Conservation (phyloP, 495 filamentous ascomycete genomes). For the Xanthoparmelia taractica region DNA sequence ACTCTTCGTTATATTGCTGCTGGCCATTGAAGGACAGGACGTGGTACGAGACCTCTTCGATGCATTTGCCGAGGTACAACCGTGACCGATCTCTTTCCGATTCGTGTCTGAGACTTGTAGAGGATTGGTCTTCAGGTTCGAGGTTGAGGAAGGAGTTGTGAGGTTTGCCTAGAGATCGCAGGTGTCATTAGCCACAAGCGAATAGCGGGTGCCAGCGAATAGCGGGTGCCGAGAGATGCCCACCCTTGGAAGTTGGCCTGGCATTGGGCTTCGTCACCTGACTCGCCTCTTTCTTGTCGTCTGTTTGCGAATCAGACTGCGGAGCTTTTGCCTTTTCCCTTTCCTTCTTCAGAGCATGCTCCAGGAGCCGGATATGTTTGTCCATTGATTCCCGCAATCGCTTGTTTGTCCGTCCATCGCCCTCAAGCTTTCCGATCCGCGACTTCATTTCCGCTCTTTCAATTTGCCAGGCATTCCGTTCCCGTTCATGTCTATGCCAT, state of each 20-base stretch:
- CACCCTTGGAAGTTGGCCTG: constrained; percentile 36
- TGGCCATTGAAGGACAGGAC: constrained; percentile 44
- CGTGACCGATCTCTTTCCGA: constrained; percentile 45
- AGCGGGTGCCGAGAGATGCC: constrained; percentile 10
- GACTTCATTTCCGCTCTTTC: constrained; percentile 99
- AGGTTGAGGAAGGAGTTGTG: constrained; percentile 37
- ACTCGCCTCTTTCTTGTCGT: constrained; percentile 41
- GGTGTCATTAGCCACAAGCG: constrained; percentile 29
- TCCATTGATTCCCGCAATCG: constrained; percentile 77
- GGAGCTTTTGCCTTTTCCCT: constrained; percentile 42
- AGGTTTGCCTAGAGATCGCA: constrained; percentile 26
- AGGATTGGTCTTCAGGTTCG: constrained; percentile 45
- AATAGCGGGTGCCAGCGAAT: no score
- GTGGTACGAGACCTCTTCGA: constrained; percentile 49
- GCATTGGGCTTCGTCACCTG: constrained; percentile 40
- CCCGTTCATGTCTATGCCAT: constrained; percentile 97
- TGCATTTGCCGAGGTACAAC: constrained; percentile 46
- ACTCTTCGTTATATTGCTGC: constrained; percentile 33
- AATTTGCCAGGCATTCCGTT: constrained; percentile 98
- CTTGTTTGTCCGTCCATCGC: constrained; percentile 75
- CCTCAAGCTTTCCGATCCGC: constrained; percentile 91
- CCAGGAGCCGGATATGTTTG: constrained; percentile 84
- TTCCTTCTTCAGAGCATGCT: constrained; percentile 79
- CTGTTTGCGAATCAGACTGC: constrained; percentile 31
- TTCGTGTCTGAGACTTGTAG: constrained; percentile 51